Evolutionary conservation across 495 filamentous ascomycete genomes (phyloP), one percentile per base, ranked within the genome.

Genomic region (Podospora tetraspora): DNA sequence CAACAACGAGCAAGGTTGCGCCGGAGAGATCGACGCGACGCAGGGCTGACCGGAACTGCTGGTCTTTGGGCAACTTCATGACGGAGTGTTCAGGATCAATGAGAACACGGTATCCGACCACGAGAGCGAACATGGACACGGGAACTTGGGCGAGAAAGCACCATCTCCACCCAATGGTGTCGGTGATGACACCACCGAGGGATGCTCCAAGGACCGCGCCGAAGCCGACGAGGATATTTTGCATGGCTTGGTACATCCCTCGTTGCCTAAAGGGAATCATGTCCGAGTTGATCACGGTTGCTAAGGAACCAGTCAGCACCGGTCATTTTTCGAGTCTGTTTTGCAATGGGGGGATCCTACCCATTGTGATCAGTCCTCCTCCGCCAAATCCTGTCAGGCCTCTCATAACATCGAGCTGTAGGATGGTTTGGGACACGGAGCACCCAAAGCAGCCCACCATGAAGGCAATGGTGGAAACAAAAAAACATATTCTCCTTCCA

Each of bases 211-310:
- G 74, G 13, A 84, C 79, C 1, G 80, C 76, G 6, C 83, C 83
- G 57, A 89, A 87, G 0, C 87, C 87, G 65, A 86, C 81, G 1
- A 88, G 78, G 11, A 82, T 85, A 66, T 90, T 90, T 72, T 89
- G 87, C 59, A 86, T 79, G 0, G 86, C 87, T 63, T 90, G 87
- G 68, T 89, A 89, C 84, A 89, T 88, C 0, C 87, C 87, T 9
- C 87, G 78, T 21, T 81, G 80, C 37, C 80, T 78, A 75, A 89
- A 87, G 0, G 88, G 87, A 59, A 90, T 88, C 69, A 90, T 83
- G 76, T 89, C 88, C 0, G 86, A 88, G 71, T 89, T 89, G 68
- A 90, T 83, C 57, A 89, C 87, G 0, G 88, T 89, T 2, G 87
- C 87, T 86, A 62, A 61, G 10, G 1, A n/a, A 69, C 68, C 66